phyloP scores from a whole-genome alignment of 2,329 filamentous ascomycete genomes.

The Exophiala viscosa region DNA sequence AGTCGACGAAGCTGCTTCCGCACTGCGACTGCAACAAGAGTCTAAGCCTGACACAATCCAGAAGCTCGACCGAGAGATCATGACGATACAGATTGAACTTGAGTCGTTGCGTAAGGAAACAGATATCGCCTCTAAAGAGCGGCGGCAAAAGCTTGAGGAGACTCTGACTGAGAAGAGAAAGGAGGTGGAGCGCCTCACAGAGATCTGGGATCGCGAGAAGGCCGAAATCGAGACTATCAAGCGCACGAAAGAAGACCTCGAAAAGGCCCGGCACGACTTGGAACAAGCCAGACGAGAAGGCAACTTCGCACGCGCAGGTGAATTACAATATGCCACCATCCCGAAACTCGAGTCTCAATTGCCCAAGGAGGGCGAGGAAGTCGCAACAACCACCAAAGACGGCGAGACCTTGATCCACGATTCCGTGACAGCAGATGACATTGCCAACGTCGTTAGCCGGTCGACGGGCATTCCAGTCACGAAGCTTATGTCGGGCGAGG shows the following conservation, averaged over 20 bases:
- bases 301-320: slow-evolving; percentile 85
- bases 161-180: slow-evolving; percentile 73
- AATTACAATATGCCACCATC: slow-evolving; percentile 83
- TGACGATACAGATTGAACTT: slow-evolving; percentile 95
- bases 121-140: slow-evolving; percentile 81
- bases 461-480: slow-evolving; percentile 89
- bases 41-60: slow-evolving; percentile 95
- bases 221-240: slow-evolving; percentile 84
- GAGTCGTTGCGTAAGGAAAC: slow-evolving; percentile 93
- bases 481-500: slow-evolving; percentile 88
- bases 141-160: slow-evolving; percentile 77
- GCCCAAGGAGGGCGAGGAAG: slow-evolving; percentile 63
- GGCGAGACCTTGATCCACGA: slow-evolving; percentile 74
- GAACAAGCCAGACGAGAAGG: slow-evolving; percentile 83
- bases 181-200: slow-evolving; percentile 68
- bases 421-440: slow-evolving; percentile 91
- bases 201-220: slow-evolving; percentile 87
- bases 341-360: slow-evolving; percentile 75
- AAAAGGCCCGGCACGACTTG: slow-evolving; percentile 77
- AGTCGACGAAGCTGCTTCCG: slow-evolving; percentile 91
- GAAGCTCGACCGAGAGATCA: slow-evolving; percentile 86
- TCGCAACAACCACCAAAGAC: slow-evolving; percentile 35
- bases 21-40: slow-evolving; percentile 86
- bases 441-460: slow-evolving; percentile 83
- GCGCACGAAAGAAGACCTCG: slow-evolving; percentile 80